These are phyloP conservation scores for Myriosclerotinia scirpicola DNA, from an alignment of 2,329 filamentous ascomycete species.

Conservation along the genomic window DNA sequence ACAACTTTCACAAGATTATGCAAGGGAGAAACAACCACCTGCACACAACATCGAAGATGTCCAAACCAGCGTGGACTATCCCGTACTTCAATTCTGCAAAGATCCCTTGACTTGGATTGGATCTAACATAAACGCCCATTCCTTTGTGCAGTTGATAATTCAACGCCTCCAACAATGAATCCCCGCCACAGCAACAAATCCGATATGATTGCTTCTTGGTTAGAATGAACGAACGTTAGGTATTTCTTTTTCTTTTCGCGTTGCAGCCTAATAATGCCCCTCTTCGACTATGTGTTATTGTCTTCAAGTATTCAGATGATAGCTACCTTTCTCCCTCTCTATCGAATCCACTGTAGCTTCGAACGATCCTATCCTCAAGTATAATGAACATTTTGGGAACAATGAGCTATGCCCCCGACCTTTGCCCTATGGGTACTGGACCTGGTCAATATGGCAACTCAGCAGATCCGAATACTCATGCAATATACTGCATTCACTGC, in stretches of 20 bases:
- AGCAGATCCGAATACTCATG: neutral
- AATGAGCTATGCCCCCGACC: neutral
- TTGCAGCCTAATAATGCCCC: neutral
- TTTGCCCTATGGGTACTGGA: neutral
- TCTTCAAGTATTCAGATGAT: neutral
- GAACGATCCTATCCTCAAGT: neutral
- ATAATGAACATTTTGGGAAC: neutral
- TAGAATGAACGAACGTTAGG: too few species aligned
- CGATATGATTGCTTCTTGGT: too few species aligned
- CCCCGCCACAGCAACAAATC: too few species aligned
- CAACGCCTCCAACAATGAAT: too few species aligned
- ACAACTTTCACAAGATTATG: too few species aligned
- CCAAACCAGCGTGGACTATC: too few species aligned
- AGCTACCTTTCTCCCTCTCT: neutral
- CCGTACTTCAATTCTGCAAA: too few species aligned
- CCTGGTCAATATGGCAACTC: neutral
- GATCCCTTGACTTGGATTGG: too few species aligned
- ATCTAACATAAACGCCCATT: too few species aligned
- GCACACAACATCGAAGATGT: too few species aligned
- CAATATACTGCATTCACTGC: neutral
- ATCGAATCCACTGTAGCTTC: neutral
- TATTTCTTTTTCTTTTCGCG: neutral
- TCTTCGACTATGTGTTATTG: neutral
- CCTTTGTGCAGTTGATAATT: too few species aligned
- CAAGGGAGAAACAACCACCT: too few species aligned